Conservation (phyloP, 768 basidiomycete species). For the Ramaria sp. region DNA sequence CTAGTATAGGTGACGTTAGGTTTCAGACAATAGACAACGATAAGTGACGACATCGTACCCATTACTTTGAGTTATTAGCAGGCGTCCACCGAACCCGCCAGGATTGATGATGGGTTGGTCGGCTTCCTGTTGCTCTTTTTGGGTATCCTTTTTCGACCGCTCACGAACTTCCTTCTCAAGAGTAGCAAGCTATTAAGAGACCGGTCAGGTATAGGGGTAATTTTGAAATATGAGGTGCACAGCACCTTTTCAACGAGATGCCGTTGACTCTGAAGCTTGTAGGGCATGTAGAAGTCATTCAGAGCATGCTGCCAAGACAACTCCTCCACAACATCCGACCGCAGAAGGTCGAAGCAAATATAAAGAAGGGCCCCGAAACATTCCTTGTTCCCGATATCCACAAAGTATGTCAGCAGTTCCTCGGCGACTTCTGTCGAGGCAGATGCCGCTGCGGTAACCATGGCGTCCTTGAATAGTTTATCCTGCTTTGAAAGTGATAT, state of each 20-base stretch:
- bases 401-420: slow-evolving; percentile 91
- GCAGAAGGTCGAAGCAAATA: slow-evolving; percentile 91
- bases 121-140: slow-evolving; percentile 84
- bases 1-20: slow-evolving; percentile 23
- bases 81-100: slow-evolving; percentile 46
- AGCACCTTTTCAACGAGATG: slow-evolving; percentile 64
- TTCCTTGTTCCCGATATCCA: slow-evolving; percentile 97
- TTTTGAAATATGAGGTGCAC: not conserved
- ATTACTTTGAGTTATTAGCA: slow-evolving; percentile 69
- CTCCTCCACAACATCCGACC: slow-evolving; percentile 87
- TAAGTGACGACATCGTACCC: slow-evolving; percentile 28
- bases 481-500: slow-evolving; percentile 93
- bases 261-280: slow-evolving; percentile 80
- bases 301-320: slow-evolving; percentile 93
- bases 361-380: slow-evolving; percentile 88
- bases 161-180: slow-evolving; percentile 89
- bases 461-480: slow-evolving; percentile 94
- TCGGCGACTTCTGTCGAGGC: slow-evolving; percentile 83
- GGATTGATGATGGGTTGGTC: slow-evolving; percentile 85
- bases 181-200: slow-evolving; percentile 43
- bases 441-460: slow-evolving; percentile 85
- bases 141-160: slow-evolving; percentile 71
- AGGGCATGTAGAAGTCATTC: slow-evolving; percentile 97
- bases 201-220: slow-evolving; percentile 3
- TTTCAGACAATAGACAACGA: not conserved